Base-by-base conservation (phyloP, 139 green algal genomes). In the Monoraphidium neglectum region DNA sequence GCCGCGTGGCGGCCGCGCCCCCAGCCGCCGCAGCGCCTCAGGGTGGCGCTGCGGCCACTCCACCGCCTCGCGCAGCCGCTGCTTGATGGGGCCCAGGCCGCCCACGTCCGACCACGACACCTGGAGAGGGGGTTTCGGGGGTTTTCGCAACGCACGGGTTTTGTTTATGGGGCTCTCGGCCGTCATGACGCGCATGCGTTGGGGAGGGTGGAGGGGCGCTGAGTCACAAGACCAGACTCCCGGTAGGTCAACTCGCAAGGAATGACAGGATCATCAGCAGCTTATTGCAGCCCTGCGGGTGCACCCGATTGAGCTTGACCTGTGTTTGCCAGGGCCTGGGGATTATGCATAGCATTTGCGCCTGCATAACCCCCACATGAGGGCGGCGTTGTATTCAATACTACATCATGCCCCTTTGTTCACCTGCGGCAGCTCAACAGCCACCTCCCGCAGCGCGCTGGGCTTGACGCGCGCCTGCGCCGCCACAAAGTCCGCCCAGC, bases 51-150 rank as follows among this genome's bases (percentile, higher is more conserved):
- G 75, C 43, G 87, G 87, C 87, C 87, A 92, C 46, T 85, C 87
- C 36, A 96, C 86, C 24, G 87, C 88, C 74, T 97, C 90, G 76
- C 83, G 60, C 33, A 97, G 77, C 40, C 82, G 82, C 63, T 84
- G 74, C 78, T 97, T 97, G 32, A 95, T 83, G 0, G 77, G 77
- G 8, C 83, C 61, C 24, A 95, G 74, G 18, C 93, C 93, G 2
- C 92, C 92, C 26, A 97, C 86, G 67, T 94, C 86, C 21, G 88
- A 78, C 92, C 92, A 96, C 6, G 24, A 68, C 23, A 75, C 15
- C 70, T 78, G 30, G 12, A n/a, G n/a, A n/a, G n/a, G n/a, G n/a
- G n/a, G n/a, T n/a, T n/a, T n/a, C n/a, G n/a, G 13, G 24, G 21
- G 21, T 40, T 65, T 24, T 40, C 68, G n/a, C 16, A 68, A 49